These are phyloP conservation scores for Withania somnifera DNA, from an alignment of 305 asterid species.

Conservation along the genomic window DNA sequence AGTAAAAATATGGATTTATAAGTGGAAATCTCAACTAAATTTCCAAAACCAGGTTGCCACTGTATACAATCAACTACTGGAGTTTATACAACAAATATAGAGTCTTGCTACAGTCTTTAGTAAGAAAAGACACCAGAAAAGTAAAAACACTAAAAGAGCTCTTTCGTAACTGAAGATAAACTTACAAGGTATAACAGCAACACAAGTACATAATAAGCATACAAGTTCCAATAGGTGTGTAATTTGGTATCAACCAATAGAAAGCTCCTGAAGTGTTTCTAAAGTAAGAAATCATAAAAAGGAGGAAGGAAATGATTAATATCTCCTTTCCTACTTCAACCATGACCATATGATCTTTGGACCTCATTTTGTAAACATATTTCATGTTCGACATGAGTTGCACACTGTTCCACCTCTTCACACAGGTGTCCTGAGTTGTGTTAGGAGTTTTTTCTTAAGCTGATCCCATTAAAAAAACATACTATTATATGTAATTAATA, in stretches of 20 bases:
- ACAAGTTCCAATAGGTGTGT: background rate
- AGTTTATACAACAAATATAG: no score
- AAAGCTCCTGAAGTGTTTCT: background rate
- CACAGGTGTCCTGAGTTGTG: background rate
- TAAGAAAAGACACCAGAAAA: no score
- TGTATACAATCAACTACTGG: no score
- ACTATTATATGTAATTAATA: background rate
- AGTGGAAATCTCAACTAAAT: no score
- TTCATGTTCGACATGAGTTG: background rate
- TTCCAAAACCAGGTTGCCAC: no score
- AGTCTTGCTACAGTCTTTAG: no score
- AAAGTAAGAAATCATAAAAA: background rate
- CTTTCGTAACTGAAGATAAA: no score
- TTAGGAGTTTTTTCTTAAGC: background rate
- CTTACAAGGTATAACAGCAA: no score
- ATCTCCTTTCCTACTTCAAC: background rate
- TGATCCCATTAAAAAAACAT: background rate
- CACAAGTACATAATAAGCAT: no score
- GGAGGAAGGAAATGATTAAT: background rate
- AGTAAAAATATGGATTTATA: no score
- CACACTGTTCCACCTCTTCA: background rate
- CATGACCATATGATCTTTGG: background rate
- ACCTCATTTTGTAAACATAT: background rate
- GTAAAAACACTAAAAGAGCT: no score
- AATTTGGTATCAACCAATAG: background rate